These are phyloP conservation scores for Rhinocladiella mackenziei DNA, from an alignment of 2,329 filamentous ascomycete genomes.

Conservation along the genomic window DNA sequence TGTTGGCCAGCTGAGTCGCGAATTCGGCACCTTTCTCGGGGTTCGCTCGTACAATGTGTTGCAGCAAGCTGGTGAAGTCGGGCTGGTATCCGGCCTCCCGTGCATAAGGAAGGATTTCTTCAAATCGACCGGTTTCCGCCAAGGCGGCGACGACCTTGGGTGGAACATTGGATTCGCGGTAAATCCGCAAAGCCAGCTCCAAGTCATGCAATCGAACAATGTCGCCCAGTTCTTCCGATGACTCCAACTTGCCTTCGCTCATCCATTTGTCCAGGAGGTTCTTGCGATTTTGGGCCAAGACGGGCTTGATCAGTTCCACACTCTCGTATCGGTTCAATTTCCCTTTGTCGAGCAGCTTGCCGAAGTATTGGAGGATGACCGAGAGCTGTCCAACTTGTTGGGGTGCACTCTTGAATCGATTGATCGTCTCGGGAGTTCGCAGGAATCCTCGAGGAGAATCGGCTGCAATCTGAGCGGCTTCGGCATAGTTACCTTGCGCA, in stretches of 20 bases:
- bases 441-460: slow-evolving; percentile 96
- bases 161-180: slow-evolving; percentile 82
- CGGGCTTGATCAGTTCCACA: slow-evolving; percentile 85
- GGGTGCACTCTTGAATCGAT: slow-evolving; percentile 86
- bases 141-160: slow-evolving; percentile 94
- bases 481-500: slow-evolving; percentile 71
- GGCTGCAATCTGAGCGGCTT: slow-evolving; percentile 92
- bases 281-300: slow-evolving; percentile 89
- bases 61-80: slow-evolving; percentile 88
- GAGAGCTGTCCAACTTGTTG: slow-evolving; percentile 74
- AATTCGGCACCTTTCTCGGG: slow-evolving; percentile 94
- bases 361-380: slow-evolving; percentile 94
- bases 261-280: slow-evolving; percentile 98
- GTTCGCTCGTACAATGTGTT: slow-evolving; percentile 87
- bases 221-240: slow-evolving; percentile 94
- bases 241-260: slow-evolving; percentile 90
- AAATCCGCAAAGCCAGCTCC: slow-evolving; percentile 80
- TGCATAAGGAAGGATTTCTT: slow-evolving; percentile 91
- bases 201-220: slow-evolving; percentile 86
- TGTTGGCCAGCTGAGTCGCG: slow-evolving; percentile 83
- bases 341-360: slow-evolving; percentile 94
- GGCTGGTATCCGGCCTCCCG: slow-evolving; percentile 81
- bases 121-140: slow-evolving; percentile 93
- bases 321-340: slow-evolving; percentile 89
- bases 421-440: slow-evolving; percentile 89